Percentiles rank a stretch among this genome's conserved stretches.
Conservation (phyloP, 805 yeast species). For the Yamadazyma paraphyllophila region DNA sequence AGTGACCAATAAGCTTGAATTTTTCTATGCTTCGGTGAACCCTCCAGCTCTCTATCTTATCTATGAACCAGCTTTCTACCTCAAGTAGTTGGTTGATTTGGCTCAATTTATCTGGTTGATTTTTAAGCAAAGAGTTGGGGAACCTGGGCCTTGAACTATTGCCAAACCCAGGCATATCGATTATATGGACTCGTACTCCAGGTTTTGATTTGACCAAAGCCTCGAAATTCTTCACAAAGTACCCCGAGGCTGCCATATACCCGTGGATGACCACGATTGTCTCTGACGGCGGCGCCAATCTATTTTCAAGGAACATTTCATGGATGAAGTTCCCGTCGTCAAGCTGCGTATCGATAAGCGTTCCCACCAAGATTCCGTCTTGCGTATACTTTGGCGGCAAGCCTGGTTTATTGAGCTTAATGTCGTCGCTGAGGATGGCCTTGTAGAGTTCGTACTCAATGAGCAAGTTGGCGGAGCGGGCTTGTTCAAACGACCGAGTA, state of each 20-base stretch:
- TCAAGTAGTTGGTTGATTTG: conserved; percentile 31
- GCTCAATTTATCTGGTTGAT: conserved; percentile 18
- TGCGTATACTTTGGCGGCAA: conserved; percentile 6
- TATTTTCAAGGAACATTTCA: conserved; percentile 33
- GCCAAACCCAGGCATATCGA: conserved; percentile 44
- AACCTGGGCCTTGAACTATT: conserved; percentile 41
- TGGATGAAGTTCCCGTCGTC: conserved; percentile 31
- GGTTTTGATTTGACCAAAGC: conserved; percentile 26
- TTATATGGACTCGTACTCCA: conserved; percentile 36
- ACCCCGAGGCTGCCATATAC: conserved; percentile 46
- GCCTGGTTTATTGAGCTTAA: conserved; percentile 23
- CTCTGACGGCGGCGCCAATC: conserved; percentile 6
- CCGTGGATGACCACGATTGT: conserved; percentile 37
- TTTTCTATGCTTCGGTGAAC: conserved; percentile 17
- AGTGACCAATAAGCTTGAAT: conserved; percentile 37
- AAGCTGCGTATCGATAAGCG: conserved; percentile 30
- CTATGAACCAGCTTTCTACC: conserved; percentile 43
- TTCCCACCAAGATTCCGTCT: conserved; percentile 13
- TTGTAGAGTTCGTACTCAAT: conserved; percentile 35
- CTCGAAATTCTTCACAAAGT: conserved; percentile 39
- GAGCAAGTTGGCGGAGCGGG: conserved; percentile 23
- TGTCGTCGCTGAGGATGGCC: conserved; percentile 31
- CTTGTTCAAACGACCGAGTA: conserved; percentile 12
- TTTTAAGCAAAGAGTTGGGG: conserved; percentile 27
- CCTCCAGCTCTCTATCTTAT: conserved; percentile 39